Percentiles rank a stretch among this genome's conserved stretches.
These are phyloP conservation scores for Exophiala calicioides DNA, from an alignment of 2,329 filamentous ascomycete genomes.

Conservation along the genomic window DNA sequence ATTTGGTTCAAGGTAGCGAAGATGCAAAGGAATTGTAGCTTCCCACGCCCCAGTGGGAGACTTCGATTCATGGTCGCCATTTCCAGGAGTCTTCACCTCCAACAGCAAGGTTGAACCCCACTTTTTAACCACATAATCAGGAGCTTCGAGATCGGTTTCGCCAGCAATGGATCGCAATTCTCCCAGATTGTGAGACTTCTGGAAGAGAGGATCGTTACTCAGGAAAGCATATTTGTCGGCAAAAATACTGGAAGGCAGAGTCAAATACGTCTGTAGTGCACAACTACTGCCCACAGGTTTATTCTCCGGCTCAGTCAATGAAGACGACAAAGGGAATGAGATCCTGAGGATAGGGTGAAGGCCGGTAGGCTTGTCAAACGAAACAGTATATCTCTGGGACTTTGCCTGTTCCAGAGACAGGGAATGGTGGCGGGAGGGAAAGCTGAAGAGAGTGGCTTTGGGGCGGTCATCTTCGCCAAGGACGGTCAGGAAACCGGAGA, in stretches of 20 bases:
- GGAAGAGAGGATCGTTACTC: conserved; percentile 62
- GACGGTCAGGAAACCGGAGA: conserved; percentile 77
- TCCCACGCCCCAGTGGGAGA: conserved; percentile 33
- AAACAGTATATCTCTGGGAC: conserved; percentile 59
- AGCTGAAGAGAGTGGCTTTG: conserved; percentile 79
- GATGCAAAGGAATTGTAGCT: conserved; percentile 71
- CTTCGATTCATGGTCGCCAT: conserved; percentile 17
- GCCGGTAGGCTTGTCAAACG: conserved; percentile 71
- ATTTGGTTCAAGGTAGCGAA: conserved; percentile 74
- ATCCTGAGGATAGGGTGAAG: conserved; percentile 80
- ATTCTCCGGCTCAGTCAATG: conserved; percentile 49
- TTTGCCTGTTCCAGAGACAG: conserved; percentile 40
- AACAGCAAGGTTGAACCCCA: conserved; percentile 83
- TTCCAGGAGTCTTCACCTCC: conserved; percentile 63
- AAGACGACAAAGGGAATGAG: conserved; percentile 55
- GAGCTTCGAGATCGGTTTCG: conserved; percentile 86
- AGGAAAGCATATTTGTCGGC: conserved; percentile 82
- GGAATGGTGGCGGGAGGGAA: conserved; percentile 74
- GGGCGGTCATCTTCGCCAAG: conserved; percentile 70
- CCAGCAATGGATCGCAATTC: conserved; percentile 68
- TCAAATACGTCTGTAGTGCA: conserved; percentile 75
- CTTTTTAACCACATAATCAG: conserved; percentile 70
- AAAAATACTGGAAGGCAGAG: conserved; percentile 78
- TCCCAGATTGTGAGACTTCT: conserved; percentile 75
- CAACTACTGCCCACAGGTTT: conserved; percentile 58